Base-by-base conservation (phyloP, 495 filamentous ascomycete genomes). In the Hyaloscypha finlandica region DNA sequence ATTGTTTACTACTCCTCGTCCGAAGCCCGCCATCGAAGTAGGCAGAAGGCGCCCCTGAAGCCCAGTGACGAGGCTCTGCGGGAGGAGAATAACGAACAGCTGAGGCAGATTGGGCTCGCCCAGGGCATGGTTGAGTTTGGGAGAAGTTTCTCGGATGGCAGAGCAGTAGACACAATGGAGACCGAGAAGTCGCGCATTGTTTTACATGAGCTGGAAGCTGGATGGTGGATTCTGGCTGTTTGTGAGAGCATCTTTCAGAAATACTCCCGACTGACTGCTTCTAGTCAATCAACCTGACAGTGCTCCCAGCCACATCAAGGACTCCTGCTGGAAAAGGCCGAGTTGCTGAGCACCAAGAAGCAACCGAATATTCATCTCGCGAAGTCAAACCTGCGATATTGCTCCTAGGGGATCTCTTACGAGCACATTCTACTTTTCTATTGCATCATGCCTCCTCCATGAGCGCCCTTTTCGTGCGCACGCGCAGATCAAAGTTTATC, bases 91-190 rank as follows among this genome's bases (percentile, higher is more conserved):
- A 96, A 98, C 75, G 89, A 94, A 79, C 89, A 85, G 68, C 77
- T 98, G 72, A 86, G 96, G 68, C 92, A 96, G 79, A 91, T 99
- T 75, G 95, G 95, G n/a, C 85, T 99, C 69, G 96, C 95, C 61
- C 95, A 99, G 81, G 95, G 93, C 62, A 97, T 98, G 87, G 92
- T 97, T 65, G 90, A 90, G 76, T 98, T 99, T 79, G 90, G 91
- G 68, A 91, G 89, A 69, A 90, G 88, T 68, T 98, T 98, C 74
- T 91, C 93, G 6, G 83, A 84, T 66, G 91, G 87, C 37, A 81
- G 88, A 66, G 75, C 92, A 19, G 81, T 98, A 19, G 91, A 96
- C 68, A 89, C 88, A 32, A 87, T 98, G 68, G 96, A 98, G 74
- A 99, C 95, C 0, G 91, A 97, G 70, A 93, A 90, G 78, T 86